These are phyloP conservation scores for Aphanoascus verrucosus DNA, from an alignment of 2,329 filamentous ascomycete species.

Conservation along the genomic window DNA sequence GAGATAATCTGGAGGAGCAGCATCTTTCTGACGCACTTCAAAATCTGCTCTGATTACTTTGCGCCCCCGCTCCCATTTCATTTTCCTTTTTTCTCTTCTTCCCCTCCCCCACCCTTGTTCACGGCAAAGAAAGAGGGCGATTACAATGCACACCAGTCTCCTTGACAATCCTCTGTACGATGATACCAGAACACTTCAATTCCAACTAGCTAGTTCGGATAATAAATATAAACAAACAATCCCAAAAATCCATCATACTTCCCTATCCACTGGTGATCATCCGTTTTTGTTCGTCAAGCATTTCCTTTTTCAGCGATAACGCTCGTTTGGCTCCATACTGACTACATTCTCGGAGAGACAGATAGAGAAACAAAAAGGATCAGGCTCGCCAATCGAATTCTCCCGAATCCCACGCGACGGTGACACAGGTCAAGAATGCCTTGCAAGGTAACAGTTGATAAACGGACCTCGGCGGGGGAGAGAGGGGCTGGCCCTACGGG, in stretches of 20 bases:
- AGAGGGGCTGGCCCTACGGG: too few relatives aligned
- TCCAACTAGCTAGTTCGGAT: neutral
- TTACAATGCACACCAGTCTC: neutral
- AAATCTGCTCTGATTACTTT: neutral
- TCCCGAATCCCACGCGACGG: neutral
- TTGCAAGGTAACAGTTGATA: neutral
- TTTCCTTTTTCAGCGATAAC: neutral
- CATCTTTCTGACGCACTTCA: neutral
- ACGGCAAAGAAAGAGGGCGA: neutral
- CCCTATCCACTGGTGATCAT: too few relatives aligned
- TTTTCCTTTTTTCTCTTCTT: neutral
- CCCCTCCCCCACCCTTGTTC: neutral
- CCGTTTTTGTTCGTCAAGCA: neutral
- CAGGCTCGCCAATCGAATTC: neutral
- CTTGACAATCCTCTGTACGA: neutral
- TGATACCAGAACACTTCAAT: neutral
- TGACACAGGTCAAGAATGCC: neutral
- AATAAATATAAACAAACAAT: neutral
- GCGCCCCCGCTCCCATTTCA: neutral
- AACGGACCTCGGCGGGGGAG: neutral
- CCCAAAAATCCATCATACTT: neutral
- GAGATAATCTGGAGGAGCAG: neutral
- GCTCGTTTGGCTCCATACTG: neutral
- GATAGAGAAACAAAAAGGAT: too few relatives aligned
- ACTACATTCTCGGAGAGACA: neutral